A percentile compares a stretch with the other conserved stretches of the same genome.
These are phyloP conservation scores for Luffa acutangula DNA, from an alignment of 306 rosid genomes.

Conservation along the genomic window DNA sequence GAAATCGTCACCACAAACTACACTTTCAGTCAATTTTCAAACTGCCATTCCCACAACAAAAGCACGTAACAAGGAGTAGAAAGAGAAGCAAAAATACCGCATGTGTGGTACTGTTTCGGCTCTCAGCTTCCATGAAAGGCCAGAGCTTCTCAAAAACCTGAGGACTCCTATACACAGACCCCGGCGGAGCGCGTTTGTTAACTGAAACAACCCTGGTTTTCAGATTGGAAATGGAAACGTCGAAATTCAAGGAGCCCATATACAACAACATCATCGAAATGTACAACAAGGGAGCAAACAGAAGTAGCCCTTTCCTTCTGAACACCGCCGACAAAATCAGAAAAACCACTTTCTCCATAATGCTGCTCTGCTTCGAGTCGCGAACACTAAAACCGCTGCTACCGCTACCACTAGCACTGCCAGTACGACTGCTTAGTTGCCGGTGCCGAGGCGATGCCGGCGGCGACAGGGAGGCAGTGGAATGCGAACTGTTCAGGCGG, in stretches of 20 bases:
- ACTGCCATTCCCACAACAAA: neutral
- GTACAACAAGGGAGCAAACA: conserved; percentile 80
- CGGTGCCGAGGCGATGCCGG: conserved; percentile 70
- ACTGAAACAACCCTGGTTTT: conserved; percentile 52
- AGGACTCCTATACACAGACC: conserved; percentile 73
- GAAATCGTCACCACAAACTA: neutral
- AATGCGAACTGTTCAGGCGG: conserved; percentile 42
- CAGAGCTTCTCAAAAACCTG: conserved; percentile 70
- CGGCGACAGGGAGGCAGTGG: conserved; percentile 49
- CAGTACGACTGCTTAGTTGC: conserved; percentile 44
- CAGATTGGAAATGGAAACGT: conserved; percentile 44
- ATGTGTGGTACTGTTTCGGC: conserved; percentile 32
- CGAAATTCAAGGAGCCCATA: conserved; percentile 79
- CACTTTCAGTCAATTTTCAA: neutral
- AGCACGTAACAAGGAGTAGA: neutral
- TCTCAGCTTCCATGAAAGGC: conserved; percentile 62
- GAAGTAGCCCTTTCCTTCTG: conserved; percentile 59
- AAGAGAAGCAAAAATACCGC: conserved; percentile 27
- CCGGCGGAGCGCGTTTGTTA: conserved; percentile 48
- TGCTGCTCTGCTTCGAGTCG: conserved; percentile 34
- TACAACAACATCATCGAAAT: conserved; percentile 79
- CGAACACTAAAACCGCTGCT: neutral
- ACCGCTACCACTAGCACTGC: conserved; percentile 5
- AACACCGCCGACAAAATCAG: conserved; percentile 56
- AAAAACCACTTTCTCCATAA: conserved; percentile 41